Percentiles rank a stretch among this genome's conserved stretches.
phyloP scores from a whole-genome alignment of 495 filamentous ascomycete genomes.

The Achaetomiella virescens region DNA sequence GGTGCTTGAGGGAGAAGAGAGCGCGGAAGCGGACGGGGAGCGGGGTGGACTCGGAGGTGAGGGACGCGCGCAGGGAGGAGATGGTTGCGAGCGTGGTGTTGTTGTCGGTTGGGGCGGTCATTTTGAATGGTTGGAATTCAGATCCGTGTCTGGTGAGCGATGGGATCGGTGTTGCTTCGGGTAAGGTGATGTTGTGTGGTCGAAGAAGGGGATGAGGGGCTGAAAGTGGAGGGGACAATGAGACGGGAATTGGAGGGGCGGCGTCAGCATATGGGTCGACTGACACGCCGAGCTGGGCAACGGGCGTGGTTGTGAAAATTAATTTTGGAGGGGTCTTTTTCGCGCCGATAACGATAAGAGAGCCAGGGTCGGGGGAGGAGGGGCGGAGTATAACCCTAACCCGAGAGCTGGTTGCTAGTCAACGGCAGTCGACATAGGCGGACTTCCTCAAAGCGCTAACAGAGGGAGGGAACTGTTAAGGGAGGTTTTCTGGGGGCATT shows the following conservation, averaged over 20 bases:
- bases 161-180: background rate
- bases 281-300: background rate
- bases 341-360: constrained; percentile 14
- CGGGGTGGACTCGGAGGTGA: constrained; percentile 70
- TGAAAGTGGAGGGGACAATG: background rate
- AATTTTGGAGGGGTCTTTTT: constrained; percentile 16
- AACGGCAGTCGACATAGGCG: too few relatives aligned
- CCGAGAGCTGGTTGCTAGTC: background rate
- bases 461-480: too few relatives aligned
- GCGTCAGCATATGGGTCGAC: background rate
- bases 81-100: constrained; percentile 33
- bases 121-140: background rate
- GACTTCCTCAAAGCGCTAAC: too few relatives aligned
- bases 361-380: too few relatives aligned
- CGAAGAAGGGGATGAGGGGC: background rate
- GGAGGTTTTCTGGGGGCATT: too few relatives aligned
- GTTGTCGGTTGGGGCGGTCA: background rate
- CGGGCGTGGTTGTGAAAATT: constrained; percentile 13
- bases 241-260: background rate
- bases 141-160: background rate
- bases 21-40: constrained; percentile 91
- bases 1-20: constrained; percentile 93
- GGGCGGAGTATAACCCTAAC: constrained; percentile 17
- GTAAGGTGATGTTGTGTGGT: background rate
- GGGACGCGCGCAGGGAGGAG: constrained; percentile 61